Evolutionary conservation across 805 yeast genomes (phyloP).

Genomic region (Metschnikowia lachancei): DNA sequence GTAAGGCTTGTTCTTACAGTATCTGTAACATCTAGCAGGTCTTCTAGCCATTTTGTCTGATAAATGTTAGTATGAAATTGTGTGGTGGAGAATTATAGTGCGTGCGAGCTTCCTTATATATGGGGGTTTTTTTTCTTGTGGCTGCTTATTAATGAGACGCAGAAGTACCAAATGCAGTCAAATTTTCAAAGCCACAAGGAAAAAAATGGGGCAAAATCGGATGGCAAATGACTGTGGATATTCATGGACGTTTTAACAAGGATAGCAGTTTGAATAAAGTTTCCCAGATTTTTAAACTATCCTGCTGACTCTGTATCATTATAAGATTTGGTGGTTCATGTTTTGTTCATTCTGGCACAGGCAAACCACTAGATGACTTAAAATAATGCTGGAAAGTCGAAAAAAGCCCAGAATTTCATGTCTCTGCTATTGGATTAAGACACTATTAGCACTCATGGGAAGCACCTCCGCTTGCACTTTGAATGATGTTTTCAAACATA

Average conservation of each 20-base stretch:
- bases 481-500: conserved; percentile 10
- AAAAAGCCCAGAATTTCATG: too few species aligned
- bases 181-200: not conserved
- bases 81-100: not conserved
- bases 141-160: conserved; percentile 8
- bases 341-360: too few species aligned
- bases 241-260: too few species aligned
- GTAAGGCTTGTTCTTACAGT: conserved; percentile 99
- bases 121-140: not conserved
- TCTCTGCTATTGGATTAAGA: not conserved
- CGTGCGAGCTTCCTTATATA: conserved; percentile 5
- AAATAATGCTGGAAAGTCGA: too few species aligned
- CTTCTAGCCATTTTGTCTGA: conserved; percentile 95
- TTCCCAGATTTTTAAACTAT: too few species aligned
- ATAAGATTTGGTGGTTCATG: too few species aligned
- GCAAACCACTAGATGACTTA: too few species aligned
- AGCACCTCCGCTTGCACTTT: conserved; percentile 2
- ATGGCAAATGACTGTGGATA: too few species aligned
- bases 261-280: too few species aligned
- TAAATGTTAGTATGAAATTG: conserved; percentile 23
- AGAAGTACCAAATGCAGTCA: too few species aligned
- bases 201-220: not conserved
- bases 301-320: too few species aligned
- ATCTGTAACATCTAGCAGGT: conserved; percentile 99
- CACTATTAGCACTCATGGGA: not conserved